These are phyloP conservation scores for Coemansia sp. DNA, from an alignment of 192 early-diverging fungal genomes.

Conservation along the genomic window DNA sequence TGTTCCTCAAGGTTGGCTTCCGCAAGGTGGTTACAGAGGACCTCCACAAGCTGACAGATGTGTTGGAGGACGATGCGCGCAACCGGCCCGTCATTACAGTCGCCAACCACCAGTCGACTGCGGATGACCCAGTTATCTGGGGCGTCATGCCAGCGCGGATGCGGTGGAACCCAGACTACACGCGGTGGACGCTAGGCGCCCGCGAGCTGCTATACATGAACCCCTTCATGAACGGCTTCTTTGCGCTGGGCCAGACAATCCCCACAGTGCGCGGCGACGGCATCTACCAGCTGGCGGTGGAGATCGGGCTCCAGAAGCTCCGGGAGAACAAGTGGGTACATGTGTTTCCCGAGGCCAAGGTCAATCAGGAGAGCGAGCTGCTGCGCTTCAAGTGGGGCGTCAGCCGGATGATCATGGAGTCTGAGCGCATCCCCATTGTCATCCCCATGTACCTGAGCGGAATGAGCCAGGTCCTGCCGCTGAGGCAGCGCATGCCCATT, in stretches of 20 bases:
- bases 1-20: slow-evolving; percentile 32
- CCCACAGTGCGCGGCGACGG: slow-evolving; percentile 83
- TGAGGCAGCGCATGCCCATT: slow-evolving; percentile 43
- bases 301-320: slow-evolving; percentile 72
- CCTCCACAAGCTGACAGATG: slow-evolving; percentile 62
- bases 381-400: slow-evolving; percentile 84
- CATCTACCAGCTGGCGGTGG: slow-evolving; percentile 83
- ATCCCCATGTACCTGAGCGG: slow-evolving; percentile 74
- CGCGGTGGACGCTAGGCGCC: slow-evolving; percentile 88
- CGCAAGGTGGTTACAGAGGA: slow-evolving; percentile 54
- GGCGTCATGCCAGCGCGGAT: slow-evolving; percentile 66
- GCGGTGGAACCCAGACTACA: slow-evolving; percentile 49
- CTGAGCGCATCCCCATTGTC: slow-evolving; percentile 67
- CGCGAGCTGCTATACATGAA: slow-evolving; percentile 83
- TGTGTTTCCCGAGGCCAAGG: slow-evolving; percentile 84
- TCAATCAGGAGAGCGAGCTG: slow-evolving; percentile 59
- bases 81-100: slow-evolving; percentile 69
- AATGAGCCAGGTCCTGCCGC: slow-evolving; percentile 64
- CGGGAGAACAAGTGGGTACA: slow-evolving; percentile 80
- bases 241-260: slow-evolving; percentile 79
- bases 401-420: slow-evolving; percentile 83
- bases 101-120: slow-evolving; percentile 72
- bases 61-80: slow-evolving; percentile 57
- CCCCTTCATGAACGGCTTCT: slow-evolving; percentile 60
- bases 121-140: slow-evolving; percentile 80